These are phyloP conservation scores for Ogataea naganishii DNA, from an alignment of 805 yeast species.

Conservation along the genomic window DNA sequence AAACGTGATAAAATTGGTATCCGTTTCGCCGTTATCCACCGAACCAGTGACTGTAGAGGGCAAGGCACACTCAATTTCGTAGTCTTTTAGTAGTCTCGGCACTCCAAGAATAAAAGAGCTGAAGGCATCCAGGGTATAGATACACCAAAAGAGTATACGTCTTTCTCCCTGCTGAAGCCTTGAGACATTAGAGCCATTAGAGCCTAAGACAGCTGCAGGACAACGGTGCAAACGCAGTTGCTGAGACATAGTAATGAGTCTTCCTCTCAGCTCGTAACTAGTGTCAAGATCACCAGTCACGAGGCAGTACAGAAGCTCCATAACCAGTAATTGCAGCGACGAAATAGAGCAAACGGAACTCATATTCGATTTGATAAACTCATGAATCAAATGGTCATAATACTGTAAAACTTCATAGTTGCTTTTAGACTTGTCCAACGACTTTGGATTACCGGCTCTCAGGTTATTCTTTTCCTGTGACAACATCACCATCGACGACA, in stretches of 20 bases:
- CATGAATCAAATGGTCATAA: conserved; percentile 53
- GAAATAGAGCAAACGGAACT: conserved; percentile 55
- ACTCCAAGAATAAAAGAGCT: conserved; percentile 72
- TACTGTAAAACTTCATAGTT: conserved; percentile 32
- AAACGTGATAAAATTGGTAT: conserved; percentile 49
- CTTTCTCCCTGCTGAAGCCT: conserved; percentile 75
- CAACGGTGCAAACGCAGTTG: conserved; percentile 79
- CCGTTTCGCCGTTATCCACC: conserved; percentile 29
- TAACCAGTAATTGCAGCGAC: conserved; percentile 58
- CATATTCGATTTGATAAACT: conserved; percentile 53
- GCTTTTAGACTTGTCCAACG: conserved; percentile 3
- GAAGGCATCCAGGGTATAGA: conserved; percentile 68
- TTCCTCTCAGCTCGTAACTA: conserved; percentile 68
- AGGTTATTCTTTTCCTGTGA: conserved; percentile 24
- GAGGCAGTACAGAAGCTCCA: conserved; percentile 64
- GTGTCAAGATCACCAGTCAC: conserved; percentile 67
- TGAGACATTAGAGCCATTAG: conserved; percentile 56
- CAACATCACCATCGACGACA: conserved; percentile 41
- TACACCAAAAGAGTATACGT: conserved; percentile 77
- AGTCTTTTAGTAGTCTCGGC: conserved; percentile 71
- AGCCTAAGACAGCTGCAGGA: conserved; percentile 70
- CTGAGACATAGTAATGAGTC: conserved; percentile 74
- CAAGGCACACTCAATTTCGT: conserved; percentile 78
- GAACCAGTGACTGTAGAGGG: conserved; percentile 38
- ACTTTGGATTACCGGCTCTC: conserved; percentile 4